These are phyloP conservation scores for Hamamelis virginiana DNA, from an alignment of 164 flowering plant species.

Conservation along the genomic window DNA sequence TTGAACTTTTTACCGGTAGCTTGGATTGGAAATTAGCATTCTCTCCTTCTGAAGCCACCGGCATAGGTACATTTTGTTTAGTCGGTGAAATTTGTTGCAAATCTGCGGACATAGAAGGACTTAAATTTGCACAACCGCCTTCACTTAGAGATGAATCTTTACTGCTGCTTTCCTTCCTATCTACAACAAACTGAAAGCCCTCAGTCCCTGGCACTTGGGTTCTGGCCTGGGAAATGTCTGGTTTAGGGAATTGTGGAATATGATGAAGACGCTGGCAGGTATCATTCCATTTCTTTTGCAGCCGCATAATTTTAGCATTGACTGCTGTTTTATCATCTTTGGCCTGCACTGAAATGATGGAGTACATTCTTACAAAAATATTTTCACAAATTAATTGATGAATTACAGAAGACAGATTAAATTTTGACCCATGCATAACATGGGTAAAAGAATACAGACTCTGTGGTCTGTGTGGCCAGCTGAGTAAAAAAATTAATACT, in stretches of 20 bases:
- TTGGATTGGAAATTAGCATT: slow-evolving; percentile 13
- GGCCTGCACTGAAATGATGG: slow-evolving; percentile 75
- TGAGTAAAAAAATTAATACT: background rate
- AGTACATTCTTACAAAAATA: slow-evolving; percentile 9
- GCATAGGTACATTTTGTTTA: slow-evolving; percentile 4
- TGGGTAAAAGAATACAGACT: background rate
- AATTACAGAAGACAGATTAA: background rate
- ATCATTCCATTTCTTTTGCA: slow-evolving; percentile 69
- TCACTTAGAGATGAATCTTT: slow-evolving; percentile 25
- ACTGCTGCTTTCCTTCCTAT: slow-evolving; percentile 23
- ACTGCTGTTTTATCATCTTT: slow-evolving; percentile 45
- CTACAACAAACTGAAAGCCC: slow-evolving; percentile 27
- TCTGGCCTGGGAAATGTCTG: slow-evolving; percentile 22
- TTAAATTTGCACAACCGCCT: slow-evolving; percentile 18
- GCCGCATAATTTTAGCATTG: slow-evolving; percentile 37
- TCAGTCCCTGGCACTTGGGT: slow-evolving; percentile 28
- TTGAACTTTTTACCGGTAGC: slow-evolving; percentile 8
- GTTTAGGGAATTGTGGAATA: slow-evolving; percentile 20
- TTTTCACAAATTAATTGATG: background rate
- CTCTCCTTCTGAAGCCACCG: slow-evolving; percentile 12
- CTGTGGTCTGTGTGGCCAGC: too few relatives aligned
- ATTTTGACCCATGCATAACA: background rate
- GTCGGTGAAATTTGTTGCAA: slow-evolving; percentile 6
- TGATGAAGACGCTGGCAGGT: slow-evolving; percentile 59
- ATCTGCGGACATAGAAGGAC: slow-evolving; percentile 20